Conservation (phyloP, 2,329 filamentous ascomycete genomes). For the Cladosporium austrohemisphaericum region DNA sequence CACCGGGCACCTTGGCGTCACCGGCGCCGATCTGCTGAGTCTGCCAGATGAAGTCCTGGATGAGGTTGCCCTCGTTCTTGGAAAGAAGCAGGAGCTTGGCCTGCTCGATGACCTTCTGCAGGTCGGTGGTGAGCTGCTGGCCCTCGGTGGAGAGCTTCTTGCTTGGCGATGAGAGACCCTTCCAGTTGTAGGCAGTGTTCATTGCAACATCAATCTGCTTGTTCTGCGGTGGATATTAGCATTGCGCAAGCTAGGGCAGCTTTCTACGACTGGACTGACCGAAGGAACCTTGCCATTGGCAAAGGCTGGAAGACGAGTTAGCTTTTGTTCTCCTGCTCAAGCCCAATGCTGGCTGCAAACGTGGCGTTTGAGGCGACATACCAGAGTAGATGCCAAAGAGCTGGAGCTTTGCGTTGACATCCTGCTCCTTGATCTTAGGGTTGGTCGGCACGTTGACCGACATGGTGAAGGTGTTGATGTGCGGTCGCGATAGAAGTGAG, state of each 20-base stretch:
- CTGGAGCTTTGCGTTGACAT: conserved; percentile 92
- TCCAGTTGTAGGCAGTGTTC: conserved; percentile 78
- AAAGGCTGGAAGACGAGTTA: conserved; percentile 58
- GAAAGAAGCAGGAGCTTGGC: conserved; percentile 80
- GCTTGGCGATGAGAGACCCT: conserved; percentile 65
- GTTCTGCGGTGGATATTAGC: conserved; percentile 55
- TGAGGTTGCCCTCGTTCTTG: conserved; percentile 91
- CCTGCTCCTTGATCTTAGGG: conserved; percentile 69
- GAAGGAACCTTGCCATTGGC: conserved; percentile 86
- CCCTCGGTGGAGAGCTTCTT: conserved; percentile 79
- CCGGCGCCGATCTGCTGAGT: conserved; percentile 70
- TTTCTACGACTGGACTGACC: conserved; percentile 48
- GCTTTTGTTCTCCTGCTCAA: not conserved
- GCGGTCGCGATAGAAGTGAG: not conserved
- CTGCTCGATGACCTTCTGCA: conserved; percentile 75
- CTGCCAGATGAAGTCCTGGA: conserved; percentile 97
- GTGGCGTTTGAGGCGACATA: conserved; percentile 33
- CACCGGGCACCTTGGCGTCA: conserved; percentile 58
- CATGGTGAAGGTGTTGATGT: conserved; percentile 21
- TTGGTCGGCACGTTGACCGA: conserved; percentile 71
- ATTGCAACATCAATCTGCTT: conserved; percentile 93
- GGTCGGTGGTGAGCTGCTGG: conserved; percentile 69
- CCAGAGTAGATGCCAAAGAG: conserved; percentile 81
- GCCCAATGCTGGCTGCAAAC: not conserved
- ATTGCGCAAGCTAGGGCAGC: not conserved